These are phyloP conservation scores for Fomitopsis schrenkii DNA, from an alignment of 1,284 basidiomycete genomes.

Conservation along the genomic window DNA sequence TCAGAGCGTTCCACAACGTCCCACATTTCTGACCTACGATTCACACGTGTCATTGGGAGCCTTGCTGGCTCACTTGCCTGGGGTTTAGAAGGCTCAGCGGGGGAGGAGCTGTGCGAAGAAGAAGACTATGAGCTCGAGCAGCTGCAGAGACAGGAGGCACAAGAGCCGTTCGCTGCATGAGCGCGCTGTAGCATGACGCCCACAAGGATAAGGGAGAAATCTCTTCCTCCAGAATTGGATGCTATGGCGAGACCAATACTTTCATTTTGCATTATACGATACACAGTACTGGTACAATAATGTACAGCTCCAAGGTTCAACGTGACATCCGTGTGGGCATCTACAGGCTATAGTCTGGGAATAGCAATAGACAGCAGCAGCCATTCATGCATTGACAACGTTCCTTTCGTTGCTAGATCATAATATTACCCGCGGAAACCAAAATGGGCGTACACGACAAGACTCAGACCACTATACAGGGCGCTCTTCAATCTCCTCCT, in stretches of 20 bases:
- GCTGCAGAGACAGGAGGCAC: too few species aligned
- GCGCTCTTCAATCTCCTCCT: not conserved
- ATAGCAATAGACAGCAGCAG: not conserved
- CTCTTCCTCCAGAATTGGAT: not conserved
- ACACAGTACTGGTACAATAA: not conserved
- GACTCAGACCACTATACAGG: not conserved
- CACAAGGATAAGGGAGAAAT: too few species aligned
- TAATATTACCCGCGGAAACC: not conserved
- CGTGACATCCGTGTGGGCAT: not conserved
- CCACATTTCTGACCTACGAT: not conserved
- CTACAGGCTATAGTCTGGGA: not conserved
- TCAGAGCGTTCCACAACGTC: not conserved
- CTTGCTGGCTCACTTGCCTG: not conserved
- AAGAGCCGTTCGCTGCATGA: too few species aligned
- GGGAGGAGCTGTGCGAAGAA: too few species aligned
- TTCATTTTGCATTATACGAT: not conserved
- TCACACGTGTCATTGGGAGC: not conserved
- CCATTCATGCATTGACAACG: not conserved
- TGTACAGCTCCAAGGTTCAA: not conserved
- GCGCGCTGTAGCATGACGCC: too few species aligned
- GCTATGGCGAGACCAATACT: not conserved
- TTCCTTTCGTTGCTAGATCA: not conserved
- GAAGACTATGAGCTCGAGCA: too few species aligned
- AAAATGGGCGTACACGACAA: not conserved
- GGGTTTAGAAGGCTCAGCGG: too few species aligned